These are phyloP conservation scores for Talaromyces sp. DNA, from an alignment of 2,329 filamentous ascomycete species.

Conservation along the genomic window DNA sequence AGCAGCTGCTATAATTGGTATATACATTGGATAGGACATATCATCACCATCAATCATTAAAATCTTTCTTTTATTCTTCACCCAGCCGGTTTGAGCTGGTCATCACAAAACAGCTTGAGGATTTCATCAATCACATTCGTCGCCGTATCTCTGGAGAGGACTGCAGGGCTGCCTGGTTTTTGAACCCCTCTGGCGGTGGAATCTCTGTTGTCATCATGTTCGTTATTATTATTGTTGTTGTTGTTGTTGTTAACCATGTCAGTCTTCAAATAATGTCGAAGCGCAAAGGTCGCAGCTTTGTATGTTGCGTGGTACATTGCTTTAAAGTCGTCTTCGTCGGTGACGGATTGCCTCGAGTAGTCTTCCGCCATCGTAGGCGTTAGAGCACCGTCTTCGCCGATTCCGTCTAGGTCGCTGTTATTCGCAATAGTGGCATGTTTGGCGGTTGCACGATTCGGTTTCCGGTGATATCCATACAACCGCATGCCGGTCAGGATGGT, in stretches of 20 bases:
- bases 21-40: neutral
- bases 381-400: conserved; percentile 15
- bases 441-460: conserved; percentile 19
- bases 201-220: neutral
- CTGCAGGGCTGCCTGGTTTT: conserved; percentile 13
- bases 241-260: neutral
- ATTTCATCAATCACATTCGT: conserved; percentile 38
- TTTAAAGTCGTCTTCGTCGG: conserved; percentile 36
- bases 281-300: conserved; percentile 36
- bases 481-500: conserved; percentile 41
- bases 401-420: conserved; percentile 10
- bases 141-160: conserved; percentile 33
- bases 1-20: neutral
- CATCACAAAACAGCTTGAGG: conserved; percentile 37
- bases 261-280: conserved; percentile 34
- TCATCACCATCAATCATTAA: neutral
- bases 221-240: neutral
- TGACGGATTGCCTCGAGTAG: neutral
- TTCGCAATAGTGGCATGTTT: neutral
- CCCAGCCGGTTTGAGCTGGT: conserved; percentile 13
- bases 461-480: conserved; percentile 36
- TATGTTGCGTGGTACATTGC: conserved; percentile 41
- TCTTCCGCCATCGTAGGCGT: neutral
- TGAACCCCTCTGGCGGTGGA: neutral
- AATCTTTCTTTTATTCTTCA: neutral